phyloP scores from a whole-genome alignment of 495 filamentous ascomycete genomes.

The Tuber calosporum region DNA sequence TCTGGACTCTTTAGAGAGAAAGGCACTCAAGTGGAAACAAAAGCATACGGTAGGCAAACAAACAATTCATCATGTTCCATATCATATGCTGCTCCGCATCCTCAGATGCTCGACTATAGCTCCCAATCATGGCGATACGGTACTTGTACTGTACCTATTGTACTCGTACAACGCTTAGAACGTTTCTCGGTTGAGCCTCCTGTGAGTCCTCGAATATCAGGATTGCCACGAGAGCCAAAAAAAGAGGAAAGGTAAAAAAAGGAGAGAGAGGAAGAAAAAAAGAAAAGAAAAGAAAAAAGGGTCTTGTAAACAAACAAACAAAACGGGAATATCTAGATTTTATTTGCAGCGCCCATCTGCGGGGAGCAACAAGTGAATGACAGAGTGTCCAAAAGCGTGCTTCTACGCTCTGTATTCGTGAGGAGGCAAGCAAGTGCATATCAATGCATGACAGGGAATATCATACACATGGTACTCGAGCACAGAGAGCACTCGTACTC shows the following conservation, averaged over 20 bases:
- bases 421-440: background rate
- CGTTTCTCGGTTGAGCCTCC: background rate
- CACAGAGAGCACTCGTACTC: background rate
- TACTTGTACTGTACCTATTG: too few species aligned
- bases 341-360: constrained; percentile 21
- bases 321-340: constrained; percentile 20
- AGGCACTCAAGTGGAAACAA: background rate
- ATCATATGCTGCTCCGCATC: background rate
- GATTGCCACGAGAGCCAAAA: background rate
- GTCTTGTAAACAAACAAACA: constrained; percentile 20
- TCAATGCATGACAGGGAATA: constrained; percentile 1
- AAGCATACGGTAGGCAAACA: background rate
- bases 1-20: background rate
- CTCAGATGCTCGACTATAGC: background rate
- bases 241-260: background rate
- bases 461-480: too few species aligned
- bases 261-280: background rate
- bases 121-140: background rate
- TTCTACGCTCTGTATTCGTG: constrained; percentile 3
- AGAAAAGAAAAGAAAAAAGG: constrained; percentile 15
- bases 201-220: background rate
- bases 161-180: background rate
- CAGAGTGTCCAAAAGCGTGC: background rate
- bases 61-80: background rate
- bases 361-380: constrained; percentile 1